Evolutionary conservation across 2,329 filamentous ascomycete genomes (phyloP).

Genomic region (Trichoderma sp.): DNA sequence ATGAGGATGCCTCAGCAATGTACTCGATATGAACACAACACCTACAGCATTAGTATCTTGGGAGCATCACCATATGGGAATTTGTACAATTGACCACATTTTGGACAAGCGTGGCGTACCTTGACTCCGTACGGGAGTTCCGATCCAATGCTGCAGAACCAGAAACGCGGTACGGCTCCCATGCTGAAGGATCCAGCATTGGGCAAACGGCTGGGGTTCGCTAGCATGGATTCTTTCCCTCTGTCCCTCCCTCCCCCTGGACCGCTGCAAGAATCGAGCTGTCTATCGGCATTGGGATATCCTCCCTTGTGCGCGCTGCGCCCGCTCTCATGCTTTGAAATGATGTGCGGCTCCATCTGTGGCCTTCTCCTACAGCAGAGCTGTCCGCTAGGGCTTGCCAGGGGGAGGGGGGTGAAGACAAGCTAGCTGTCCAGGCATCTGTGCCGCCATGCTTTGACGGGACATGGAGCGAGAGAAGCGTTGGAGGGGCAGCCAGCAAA

Average conservation of each 20-base stretch:
- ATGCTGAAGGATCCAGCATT: background rate
- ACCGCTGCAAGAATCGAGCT: slow-evolving; percentile 3
- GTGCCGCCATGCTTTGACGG: background rate
- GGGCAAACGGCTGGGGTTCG: background rate
- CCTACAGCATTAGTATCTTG: background rate
- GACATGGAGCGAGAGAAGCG: background rate
- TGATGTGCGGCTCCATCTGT: slow-evolving; percentile 21
- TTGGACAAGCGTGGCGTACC: background rate
- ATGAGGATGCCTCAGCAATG: background rate
- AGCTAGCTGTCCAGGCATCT: background rate
- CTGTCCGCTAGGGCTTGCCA: slow-evolving; percentile 1
- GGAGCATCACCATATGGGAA: background rate
- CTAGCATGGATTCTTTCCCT: background rate
- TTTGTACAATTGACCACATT: background rate
- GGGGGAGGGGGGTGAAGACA: slow-evolving; percentile 12
- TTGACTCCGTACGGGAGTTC: background rate
- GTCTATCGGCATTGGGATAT: slow-evolving; percentile 16
- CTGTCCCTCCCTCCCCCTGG: background rate
- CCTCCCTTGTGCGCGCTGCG: slow-evolving; percentile 13
- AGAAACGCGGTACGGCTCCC: slow-evolving; percentile 3
- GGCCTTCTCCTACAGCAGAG: background rate
- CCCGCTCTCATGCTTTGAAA: slow-evolving; percentile 11
- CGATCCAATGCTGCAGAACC: background rate
- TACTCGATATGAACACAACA: background rate
- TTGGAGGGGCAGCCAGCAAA: background rate